phyloP scores from a whole-genome alignment of 2,329 filamentous ascomycete genomes.

The Epichloe uncinata region DNA sequence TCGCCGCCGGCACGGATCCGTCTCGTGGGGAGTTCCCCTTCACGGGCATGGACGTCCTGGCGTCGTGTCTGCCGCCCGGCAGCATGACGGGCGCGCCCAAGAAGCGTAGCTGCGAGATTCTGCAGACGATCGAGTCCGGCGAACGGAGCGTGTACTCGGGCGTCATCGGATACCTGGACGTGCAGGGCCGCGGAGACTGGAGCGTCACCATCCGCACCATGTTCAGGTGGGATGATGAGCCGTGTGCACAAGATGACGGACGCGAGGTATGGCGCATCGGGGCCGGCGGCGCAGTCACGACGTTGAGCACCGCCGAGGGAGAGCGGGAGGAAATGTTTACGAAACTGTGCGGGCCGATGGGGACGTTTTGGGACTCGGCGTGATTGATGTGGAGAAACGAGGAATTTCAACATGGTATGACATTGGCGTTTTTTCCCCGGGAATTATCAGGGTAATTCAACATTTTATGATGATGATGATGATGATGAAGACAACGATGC shows the following conservation, averaged over 20 bases:
- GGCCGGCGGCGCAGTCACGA: slow-evolving; percentile 82
- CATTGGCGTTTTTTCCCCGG: no score
- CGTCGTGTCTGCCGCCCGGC: slow-evolving; percentile 69
- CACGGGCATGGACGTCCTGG: slow-evolving; percentile 63
- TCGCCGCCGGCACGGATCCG: slow-evolving; percentile 7
- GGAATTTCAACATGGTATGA: no score
- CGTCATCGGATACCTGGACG: slow-evolving; percentile 80
- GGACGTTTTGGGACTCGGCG: slow-evolving; percentile 30
- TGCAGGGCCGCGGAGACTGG: slow-evolving; percentile 75
- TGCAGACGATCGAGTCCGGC: slow-evolving; percentile 51
- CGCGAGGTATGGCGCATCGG: slow-evolving; percentile 67
- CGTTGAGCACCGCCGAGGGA: slow-evolving; percentile 62
- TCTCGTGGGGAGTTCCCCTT: slow-evolving; percentile 15
- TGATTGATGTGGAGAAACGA: slow-evolving; percentile 4
- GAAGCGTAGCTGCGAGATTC: slow-evolving; percentile 76
- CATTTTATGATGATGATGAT: background rate
- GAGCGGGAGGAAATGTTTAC: slow-evolving; percentile 88
- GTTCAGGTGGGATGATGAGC: slow-evolving; percentile 57
- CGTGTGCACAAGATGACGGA: slow-evolving; percentile 14
- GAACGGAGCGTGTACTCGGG: slow-evolving; percentile 74
- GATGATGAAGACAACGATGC: background rate
- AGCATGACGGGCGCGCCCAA: slow-evolving; percentile 97
- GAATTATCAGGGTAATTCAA: no score
- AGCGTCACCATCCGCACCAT: slow-evolving; percentile 81
- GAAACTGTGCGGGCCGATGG: slow-evolving; percentile 49